Conservation (phyloP, 2,329 filamentous ascomycete species). For the Daldinia sp. region DNA sequence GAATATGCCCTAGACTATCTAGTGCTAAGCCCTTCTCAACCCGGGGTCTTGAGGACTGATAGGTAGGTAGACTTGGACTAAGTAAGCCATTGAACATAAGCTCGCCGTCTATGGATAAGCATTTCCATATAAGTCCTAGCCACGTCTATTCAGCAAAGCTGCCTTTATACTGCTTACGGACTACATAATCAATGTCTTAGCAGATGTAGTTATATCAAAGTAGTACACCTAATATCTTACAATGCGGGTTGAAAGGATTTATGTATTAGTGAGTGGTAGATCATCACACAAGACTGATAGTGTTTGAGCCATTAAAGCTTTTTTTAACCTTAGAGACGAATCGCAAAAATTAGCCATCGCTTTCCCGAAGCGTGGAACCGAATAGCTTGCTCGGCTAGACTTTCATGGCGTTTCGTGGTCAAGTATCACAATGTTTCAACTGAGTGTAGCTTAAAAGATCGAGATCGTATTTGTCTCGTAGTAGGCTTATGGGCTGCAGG, state of each 20-base stretch:
- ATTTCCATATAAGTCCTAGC: not conserved
- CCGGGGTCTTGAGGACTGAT: too few species aligned
- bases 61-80: not conserved
- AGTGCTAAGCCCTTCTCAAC: not conserved
- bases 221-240: not conserved
- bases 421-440: not conserved
- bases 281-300: not conserved
- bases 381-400: not conserved
- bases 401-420: not conserved
- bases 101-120: not conserved
- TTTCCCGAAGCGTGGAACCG: not conserved
- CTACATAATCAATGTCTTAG: not conserved
- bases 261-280: not conserved
- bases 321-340: not conserved
- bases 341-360: not conserved
- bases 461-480: not conserved
- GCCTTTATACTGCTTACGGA: not conserved
- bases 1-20: not conserved
- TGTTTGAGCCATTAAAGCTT: not conserved
- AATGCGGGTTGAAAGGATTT: not conserved
- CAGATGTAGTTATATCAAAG: not conserved
- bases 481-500: not conserved
- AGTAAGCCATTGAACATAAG: not conserved
- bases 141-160: not conserved
- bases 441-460: not conserved